A percentile compares a stretch with the other conserved stretches of the same genome.
These are phyloP conservation scores for Petrea volubilis DNA, from an alignment of 257 asterid genomes.

Conservation along the genomic window DNA sequence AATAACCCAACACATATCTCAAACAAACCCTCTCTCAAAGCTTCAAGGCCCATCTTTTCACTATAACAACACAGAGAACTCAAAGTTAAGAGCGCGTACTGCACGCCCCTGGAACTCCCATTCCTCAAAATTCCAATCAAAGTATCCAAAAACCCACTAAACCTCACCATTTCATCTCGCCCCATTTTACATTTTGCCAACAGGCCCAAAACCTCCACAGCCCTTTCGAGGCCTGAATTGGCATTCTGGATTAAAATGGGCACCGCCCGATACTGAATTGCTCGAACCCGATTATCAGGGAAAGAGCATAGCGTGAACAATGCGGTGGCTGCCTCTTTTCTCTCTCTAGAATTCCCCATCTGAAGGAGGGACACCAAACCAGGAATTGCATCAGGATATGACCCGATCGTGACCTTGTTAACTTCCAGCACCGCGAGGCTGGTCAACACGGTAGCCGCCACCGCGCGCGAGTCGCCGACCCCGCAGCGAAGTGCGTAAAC, in stretches of 20 bases:
- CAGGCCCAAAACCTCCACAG: slow-evolving; percentile 85
- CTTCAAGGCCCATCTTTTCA: slow-evolving; percentile 54
- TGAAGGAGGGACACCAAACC: slow-evolving; percentile 65
- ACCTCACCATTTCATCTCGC: slow-evolving; percentile 66
- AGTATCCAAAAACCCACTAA: slow-evolving; percentile 47
- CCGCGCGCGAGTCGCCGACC: slow-evolving; percentile 76
- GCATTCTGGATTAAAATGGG: slow-evolving; percentile 59
- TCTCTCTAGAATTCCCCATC: slow-evolving; percentile 68
- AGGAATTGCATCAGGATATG: slow-evolving; percentile 68
- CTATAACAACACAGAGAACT: slow-evolving; percentile 63
- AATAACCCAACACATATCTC: slow-evolving; percentile 65
- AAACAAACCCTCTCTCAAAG: slow-evolving; percentile 52
- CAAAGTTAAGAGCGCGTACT: slow-evolving; percentile 66
- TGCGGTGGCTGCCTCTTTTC: slow-evolving; percentile 89
- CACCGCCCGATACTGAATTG: slow-evolving; percentile 55
- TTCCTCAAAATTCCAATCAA: slow-evolving; percentile 60
- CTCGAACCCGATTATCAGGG: slow-evolving; percentile 73
- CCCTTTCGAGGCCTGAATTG: slow-evolving; percentile 74
- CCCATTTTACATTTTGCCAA: slow-evolving; percentile 74
- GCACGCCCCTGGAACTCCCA: slow-evolving; percentile 85
- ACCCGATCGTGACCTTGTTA: slow-evolving; percentile 85
- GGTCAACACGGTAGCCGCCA: slow-evolving; percentile 88
- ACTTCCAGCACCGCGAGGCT: slow-evolving; percentile 92
- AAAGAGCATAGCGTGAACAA: slow-evolving; percentile 75
- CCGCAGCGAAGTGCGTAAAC: slow-evolving; percentile 66